phyloP scores from a whole-genome alignment of 164 flowering plant genomes.

The Vitis amurensis region DNA sequence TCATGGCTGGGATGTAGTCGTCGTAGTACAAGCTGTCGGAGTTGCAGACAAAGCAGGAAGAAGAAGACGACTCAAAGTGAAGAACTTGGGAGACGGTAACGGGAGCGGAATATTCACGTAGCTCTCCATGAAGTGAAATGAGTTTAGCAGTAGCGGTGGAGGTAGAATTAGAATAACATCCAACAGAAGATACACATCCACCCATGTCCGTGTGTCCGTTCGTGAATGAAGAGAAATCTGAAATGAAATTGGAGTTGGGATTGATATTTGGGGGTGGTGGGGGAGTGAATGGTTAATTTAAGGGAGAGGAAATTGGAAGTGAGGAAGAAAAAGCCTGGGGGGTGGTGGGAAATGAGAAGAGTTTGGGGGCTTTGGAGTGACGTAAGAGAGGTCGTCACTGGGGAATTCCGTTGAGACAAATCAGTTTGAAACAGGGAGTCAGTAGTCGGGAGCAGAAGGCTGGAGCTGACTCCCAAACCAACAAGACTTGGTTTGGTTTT shows the following conservation, averaged over 20 bases:
- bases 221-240: background rate
- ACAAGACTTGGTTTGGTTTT: no score
- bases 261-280: no score
- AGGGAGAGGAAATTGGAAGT: background rate
- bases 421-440: no score
- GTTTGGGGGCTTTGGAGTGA: background rate
- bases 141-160: constrained; percentile 31
- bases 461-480: no score
- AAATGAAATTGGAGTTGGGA: background rate
- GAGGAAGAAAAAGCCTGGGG: background rate
- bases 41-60: constrained; percentile 37
- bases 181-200: constrained; percentile 8
- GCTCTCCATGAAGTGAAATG: constrained; percentile 34
- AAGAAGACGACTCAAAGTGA: background rate
- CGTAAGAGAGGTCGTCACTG: background rate
- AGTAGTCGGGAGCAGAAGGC: no score
- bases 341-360: no score
- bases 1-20: constrained; percentile 44
- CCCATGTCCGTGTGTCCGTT: constrained; percentile 12
- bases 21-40: constrained; percentile 51
- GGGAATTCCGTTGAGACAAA: no score
- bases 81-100: constrained; percentile 40
- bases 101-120: constrained; percentile 37
- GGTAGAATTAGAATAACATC: background rate
- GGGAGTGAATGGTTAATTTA: background rate